These are phyloP conservation scores for Monosporascus sp. DNA, from an alignment of 2,329 filamentous ascomycete genomes.

Conservation along the genomic window DNA sequence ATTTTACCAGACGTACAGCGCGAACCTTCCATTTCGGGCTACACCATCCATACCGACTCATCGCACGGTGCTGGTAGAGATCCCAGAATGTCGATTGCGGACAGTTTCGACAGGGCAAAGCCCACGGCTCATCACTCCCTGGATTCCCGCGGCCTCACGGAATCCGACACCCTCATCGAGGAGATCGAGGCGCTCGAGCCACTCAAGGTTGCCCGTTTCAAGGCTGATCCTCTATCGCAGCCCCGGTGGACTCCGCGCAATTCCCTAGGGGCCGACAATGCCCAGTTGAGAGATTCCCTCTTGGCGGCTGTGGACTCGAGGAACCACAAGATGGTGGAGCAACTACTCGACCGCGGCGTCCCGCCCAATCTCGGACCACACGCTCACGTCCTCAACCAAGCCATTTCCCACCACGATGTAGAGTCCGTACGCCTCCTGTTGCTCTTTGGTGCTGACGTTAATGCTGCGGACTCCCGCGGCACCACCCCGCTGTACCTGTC, in stretches of 20 bases:
- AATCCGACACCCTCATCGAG: conserved; percentile 28
- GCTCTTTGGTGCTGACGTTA: conserved; percentile 53
- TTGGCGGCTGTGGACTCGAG: conserved; percentile 49
- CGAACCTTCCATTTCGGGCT: conserved; percentile 16
- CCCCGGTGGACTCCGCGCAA: conserved; percentile 48
- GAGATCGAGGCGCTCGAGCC: conserved; percentile 23
- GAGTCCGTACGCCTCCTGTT: conserved; percentile 52
- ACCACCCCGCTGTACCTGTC: conserved; percentile 46
- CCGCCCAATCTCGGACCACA: conserved; percentile 43
- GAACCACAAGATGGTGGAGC: conserved; percentile 52
- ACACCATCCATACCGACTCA: conserved; percentile 13
- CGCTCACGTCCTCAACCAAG: conserved; percentile 46
- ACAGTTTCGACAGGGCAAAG: conserved; percentile 1
- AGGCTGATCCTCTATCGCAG: conserved; percentile 45
- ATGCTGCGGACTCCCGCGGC: conserved; percentile 42
- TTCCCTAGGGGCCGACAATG: conserved; percentile 34
- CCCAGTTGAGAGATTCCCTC: conserved; percentile 42
- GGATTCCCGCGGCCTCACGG: conserved; percentile 15
- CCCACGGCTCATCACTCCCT: not conserved
- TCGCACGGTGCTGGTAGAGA: conserved; percentile 11
- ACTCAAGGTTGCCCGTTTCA: conserved; percentile 41
- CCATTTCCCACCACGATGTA: conserved; percentile 43
- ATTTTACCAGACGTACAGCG: conserved; percentile 11
- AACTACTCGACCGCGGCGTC: conserved; percentile 54
- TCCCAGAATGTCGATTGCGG: conserved; percentile 11